Evolutionary conservation across 1,284 basidiomycete species (phyloP).

Genomic region (Malassezia vespertilionis): DNA sequence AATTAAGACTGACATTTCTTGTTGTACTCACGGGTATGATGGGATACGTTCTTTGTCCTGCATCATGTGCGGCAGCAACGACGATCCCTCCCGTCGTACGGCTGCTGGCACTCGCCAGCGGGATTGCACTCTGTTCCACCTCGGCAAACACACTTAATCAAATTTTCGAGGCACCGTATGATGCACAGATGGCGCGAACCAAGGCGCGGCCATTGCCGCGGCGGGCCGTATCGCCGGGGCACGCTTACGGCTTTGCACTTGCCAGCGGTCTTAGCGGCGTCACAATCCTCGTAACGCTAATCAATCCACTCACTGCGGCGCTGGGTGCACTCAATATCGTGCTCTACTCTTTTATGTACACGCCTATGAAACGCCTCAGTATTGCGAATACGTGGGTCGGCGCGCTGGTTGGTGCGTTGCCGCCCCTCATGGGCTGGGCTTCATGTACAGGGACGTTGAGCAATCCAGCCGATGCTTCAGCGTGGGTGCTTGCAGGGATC

Average conservation of each 20-base stretch:
- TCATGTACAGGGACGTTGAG: slow-evolving; percentile 74
- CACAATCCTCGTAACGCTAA: slow-evolving; percentile 66
- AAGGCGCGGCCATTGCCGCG: slow-evolving; percentile 78
- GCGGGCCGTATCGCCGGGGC: slow-evolving; percentile 66
- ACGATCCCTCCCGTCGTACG: slow-evolving; percentile 28
- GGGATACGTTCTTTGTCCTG: slow-evolving; percentile 71
- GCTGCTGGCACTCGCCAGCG: slow-evolving; percentile 73
- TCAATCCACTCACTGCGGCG: slow-evolving; percentile 74
- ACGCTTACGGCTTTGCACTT: slow-evolving; percentile 70
- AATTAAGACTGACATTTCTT: slow-evolving; percentile 74
- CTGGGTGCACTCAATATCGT: slow-evolving; percentile 75
- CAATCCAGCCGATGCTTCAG: slow-evolving; percentile 51
- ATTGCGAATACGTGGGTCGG: slow-evolving; percentile 93
- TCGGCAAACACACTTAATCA: slow-evolving; percentile 94
- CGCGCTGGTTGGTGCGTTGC: slow-evolving; percentile 78
- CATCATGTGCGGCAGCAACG: slow-evolving; percentile 22
- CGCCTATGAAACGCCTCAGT: slow-evolving; percentile 79
- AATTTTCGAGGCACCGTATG: slow-evolving; percentile 83
- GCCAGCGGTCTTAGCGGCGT: slow-evolving; percentile 68
- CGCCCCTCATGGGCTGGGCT: slow-evolving; percentile 96
- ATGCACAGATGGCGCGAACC: slow-evolving; percentile 92
- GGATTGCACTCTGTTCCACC: slow-evolving; percentile 80
- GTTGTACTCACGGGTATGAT: slow-evolving; percentile 84
- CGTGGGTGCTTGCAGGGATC: slow-evolving; percentile 35
- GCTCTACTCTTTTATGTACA: slow-evolving; percentile 85